A percentile compares a stretch with the other conserved stretches of the same genome.
phyloP scores from a whole-genome alignment of 1,139 yeast species.

The Pneumocystis canis region DNA sequence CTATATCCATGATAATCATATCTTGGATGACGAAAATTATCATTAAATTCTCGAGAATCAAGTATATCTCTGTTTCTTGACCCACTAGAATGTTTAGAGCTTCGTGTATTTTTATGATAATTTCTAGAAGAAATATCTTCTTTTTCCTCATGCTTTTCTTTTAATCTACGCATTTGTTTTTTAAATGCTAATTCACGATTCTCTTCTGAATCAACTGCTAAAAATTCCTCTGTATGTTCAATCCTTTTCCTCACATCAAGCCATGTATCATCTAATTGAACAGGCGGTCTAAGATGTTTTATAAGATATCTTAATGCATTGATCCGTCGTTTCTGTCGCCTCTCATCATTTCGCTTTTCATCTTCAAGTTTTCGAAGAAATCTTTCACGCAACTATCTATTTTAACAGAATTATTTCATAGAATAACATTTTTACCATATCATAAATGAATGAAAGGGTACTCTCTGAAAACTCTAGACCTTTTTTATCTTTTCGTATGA shows the following conservation, averaged over 20 bases:
- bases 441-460: constrained; percentile 15
- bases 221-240: constrained; percentile 24
- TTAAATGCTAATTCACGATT: constrained; percentile 24
- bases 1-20: background rate
- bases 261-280: constrained; percentile 25
- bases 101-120: constrained; percentile 12
- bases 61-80: constrained; percentile 1
- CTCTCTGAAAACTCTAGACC: constrained; percentile 14
- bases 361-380: constrained; percentile 22
- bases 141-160: constrained; percentile 18
- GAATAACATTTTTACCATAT: constrained; percentile 4
- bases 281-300: constrained; percentile 24
- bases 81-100: constrained; percentile 7
- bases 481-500: constrained; percentile 18
- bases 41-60: constrained; percentile 2
- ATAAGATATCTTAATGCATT: constrained; percentile 28
- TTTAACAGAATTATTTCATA: background rate
- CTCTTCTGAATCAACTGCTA: constrained; percentile 26
- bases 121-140: constrained; percentile 17
- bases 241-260: constrained; percentile 26
- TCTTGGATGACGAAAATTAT: background rate
- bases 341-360: constrained; percentile 25
- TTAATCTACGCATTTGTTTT: constrained; percentile 21
- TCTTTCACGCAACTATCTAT: constrained; percentile 11
- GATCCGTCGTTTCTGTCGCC: constrained; percentile 26